Percentiles rank a stretch among this genome's conserved stretches.
These are phyloP conservation scores for Falciphora oryzae DNA, from an alignment of 2,329 filamentous ascomycete genomes.

Conservation along the genomic window DNA sequence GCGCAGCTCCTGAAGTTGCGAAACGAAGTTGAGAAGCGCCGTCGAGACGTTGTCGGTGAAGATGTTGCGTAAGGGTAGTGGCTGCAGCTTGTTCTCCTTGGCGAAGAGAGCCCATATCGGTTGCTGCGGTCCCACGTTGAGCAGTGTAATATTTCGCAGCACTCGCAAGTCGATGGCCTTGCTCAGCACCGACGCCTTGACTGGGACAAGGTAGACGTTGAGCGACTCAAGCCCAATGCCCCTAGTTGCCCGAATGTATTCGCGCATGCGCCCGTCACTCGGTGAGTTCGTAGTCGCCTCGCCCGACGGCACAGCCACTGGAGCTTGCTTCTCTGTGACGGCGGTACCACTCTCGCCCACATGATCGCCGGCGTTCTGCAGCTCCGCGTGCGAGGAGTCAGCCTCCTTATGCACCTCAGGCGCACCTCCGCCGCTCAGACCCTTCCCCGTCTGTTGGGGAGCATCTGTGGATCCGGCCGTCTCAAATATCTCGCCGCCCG, in stretches of 20 bases:
- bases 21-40: conserved; percentile 47
- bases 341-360: conserved; percentile 29
- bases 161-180: conserved; percentile 50
- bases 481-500: not conserved
- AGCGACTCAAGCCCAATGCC: conserved; percentile 51
- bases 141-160: conserved; percentile 52
- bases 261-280: conserved; percentile 27
- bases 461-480: not conserved
- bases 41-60: conserved; percentile 58
- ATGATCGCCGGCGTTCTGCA: conserved; percentile 23
- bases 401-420: conserved; percentile 20
- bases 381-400: conserved; percentile 23
- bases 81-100: conserved; percentile 45
- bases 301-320: not conserved
- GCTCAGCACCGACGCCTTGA: conserved; percentile 51
- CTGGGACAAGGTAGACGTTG: conserved; percentile 52
- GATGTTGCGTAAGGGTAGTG: conserved; percentile 50
- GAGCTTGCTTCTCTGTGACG: conserved; percentile 23
- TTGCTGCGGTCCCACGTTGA: conserved; percentile 58
- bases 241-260: conserved; percentile 53
- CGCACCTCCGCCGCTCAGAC: not conserved
- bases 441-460: not conserved
- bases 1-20: conserved; percentile 46
- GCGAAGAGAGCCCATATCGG: conserved; percentile 53
- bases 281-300: not conserved